These are phyloP conservation scores for Aspergillus cavernicola DNA, from an alignment of 495 filamentous ascomycete genomes.

Conservation along the genomic window DNA sequence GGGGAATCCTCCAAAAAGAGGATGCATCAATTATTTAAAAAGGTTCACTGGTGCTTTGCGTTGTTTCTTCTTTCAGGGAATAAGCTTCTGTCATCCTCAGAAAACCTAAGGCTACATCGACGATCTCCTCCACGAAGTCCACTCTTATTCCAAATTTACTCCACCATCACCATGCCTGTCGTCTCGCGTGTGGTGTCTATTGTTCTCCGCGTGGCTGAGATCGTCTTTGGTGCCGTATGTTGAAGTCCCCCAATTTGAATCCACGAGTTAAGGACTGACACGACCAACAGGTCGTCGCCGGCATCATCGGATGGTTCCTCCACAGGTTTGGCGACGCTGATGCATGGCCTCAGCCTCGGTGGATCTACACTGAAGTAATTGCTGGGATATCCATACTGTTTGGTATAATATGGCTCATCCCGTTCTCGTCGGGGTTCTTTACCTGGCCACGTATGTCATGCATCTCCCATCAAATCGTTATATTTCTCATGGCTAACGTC, in stretches of 20 bases:
- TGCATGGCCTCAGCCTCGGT: slow-evolving; percentile 43
- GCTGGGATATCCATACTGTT: slow-evolving; percentile 51
- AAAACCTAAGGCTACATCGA: neutral
- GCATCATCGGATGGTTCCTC: slow-evolving; percentile 54
- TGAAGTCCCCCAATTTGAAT: neutral
- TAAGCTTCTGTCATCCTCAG: neutral
- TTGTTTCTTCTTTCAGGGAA: neutral
- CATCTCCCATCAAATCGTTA: neutral
- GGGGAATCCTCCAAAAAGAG: neutral
- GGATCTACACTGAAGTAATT: slow-evolving; percentile 61
- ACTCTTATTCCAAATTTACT: neutral
- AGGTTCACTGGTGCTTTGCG: neutral
- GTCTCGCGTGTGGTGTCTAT: slow-evolving; percentile 50
- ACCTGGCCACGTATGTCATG: slow-evolving; percentile 38
- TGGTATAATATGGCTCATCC: slow-evolving; percentile 53
- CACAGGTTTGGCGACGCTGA: slow-evolving; percentile 27
- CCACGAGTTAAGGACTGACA: neutral
- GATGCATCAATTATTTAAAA: neutral
- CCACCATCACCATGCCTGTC: slow-evolving; percentile 40
- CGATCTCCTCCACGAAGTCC: slow-evolving; percentile 3
- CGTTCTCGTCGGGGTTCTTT: slow-evolving; percentile 45
- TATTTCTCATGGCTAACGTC: slow-evolving; percentile 1
- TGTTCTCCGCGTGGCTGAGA: slow-evolving; percentile 43
- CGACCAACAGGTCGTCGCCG: slow-evolving; percentile 47
- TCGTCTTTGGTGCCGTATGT: slow-evolving; percentile 39